Percentiles rank a stretch among this genome's conserved stretches.
These are phyloP conservation scores for Quercus engelmannii DNA, from an alignment of 306 rosid species.

Conservation along the genomic window DNA sequence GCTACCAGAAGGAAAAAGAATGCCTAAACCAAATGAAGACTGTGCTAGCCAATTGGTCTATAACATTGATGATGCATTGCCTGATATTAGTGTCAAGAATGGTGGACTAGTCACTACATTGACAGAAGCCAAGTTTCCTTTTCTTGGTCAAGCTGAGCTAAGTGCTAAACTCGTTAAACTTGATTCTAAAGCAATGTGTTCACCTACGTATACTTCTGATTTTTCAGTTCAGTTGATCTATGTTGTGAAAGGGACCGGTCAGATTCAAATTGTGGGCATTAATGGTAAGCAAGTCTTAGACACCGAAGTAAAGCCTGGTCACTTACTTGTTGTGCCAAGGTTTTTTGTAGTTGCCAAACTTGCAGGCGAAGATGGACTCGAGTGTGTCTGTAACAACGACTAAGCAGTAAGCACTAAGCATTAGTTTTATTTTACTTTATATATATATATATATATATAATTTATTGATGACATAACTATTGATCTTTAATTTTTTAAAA, in stretches of 20 bases:
- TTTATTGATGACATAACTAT: too few relatives aligned
- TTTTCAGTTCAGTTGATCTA: conserved; percentile 39
- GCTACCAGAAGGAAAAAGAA: conserved; percentile 11
- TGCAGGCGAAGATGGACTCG: conserved; percentile 54
- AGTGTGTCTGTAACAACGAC: conserved; percentile 35
- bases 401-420: conserved; percentile 28
- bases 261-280: conserved; percentile 46
- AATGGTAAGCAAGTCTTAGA: conserved; percentile 38
- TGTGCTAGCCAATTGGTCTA: conserved; percentile 25
- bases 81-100: conserved; percentile 12
- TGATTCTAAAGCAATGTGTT: conserved; percentile 27
- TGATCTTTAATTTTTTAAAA: too few relatives aligned
- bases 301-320: conserved; percentile 41
- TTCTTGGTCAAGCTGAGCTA: conserved; percentile 36
- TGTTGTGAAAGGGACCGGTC: conserved; percentile 46
- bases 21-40: conserved; percentile 36
- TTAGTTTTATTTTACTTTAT: too few relatives aligned
- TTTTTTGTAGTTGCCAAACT: conserved; percentile 40
- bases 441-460: too few relatives aligned
- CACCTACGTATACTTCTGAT: conserved; percentile 36
- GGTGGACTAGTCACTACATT: conserved; percentile 30
- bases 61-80: conserved; percentile 24
- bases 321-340: conserved; percentile 55
- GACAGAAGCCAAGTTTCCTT: conserved; percentile 34
- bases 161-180: conserved; percentile 11